phyloP scores from a whole-genome alignment of 345 rosid genomes.

The Eucalyptus curtisii region DNA sequence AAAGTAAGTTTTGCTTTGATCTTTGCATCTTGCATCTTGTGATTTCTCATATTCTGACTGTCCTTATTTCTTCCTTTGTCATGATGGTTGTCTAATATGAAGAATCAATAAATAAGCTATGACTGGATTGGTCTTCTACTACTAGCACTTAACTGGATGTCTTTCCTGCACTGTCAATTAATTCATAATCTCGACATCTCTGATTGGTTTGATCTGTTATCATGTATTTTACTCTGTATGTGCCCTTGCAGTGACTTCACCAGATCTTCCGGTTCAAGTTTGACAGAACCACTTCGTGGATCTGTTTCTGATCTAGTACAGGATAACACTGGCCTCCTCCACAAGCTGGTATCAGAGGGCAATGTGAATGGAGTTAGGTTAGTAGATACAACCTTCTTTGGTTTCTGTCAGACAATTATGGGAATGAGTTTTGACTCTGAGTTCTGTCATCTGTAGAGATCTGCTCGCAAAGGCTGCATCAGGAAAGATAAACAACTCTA shows the following conservation, averaged over 20 bases:
- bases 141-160: not conserved
- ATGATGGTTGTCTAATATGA: not conserved
- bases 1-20: slow-evolving; percentile 32
- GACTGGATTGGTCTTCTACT: not conserved
- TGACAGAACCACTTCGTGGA: slow-evolving; percentile 32
- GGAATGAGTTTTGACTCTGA: not conserved
- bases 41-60: not conserved
- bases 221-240: not conserved
- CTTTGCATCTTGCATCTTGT: not conserved
- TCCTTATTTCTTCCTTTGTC: not conserved
- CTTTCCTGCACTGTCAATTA: not conserved
- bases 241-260: slow-evolving; percentile 40
- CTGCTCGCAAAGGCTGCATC: slow-evolving; percentile 67
- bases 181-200: not conserved
- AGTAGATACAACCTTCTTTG: slow-evolving; percentile 7
- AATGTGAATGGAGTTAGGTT: slow-evolving; percentile 74
- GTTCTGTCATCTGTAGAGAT: slow-evolving; percentile 35
- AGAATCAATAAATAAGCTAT: not conserved
- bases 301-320: slow-evolving; percentile 37
- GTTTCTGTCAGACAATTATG: not conserved
- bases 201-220: not conserved
- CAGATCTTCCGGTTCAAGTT: slow-evolving; percentile 38
- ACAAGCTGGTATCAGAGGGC: slow-evolving; percentile 72
- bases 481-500: slow-evolving; percentile 31
- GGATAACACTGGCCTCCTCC: slow-evolving; percentile 51